Evolutionary conservation across 176 grass and related monocot species (phyloP), one percentile per base, ranked within the genome.

Genomic region (Avena atlantica): DNA sequence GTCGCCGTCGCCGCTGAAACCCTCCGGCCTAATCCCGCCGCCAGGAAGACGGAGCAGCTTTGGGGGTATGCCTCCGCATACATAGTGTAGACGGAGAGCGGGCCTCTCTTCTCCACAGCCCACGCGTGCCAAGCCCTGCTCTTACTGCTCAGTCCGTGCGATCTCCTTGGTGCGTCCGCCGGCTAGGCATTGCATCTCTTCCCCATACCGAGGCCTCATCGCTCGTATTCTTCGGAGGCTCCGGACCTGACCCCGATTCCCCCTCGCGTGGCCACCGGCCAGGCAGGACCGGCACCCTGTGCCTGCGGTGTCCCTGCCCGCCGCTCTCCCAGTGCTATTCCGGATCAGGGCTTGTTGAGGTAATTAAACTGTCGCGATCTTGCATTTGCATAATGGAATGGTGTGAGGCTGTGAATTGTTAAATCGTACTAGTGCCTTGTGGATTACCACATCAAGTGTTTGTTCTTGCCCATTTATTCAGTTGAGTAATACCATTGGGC

Each of bases 1-100:
- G n/a, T 13, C 69, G 71, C 21, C n/a, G 71, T 12, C 70, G 42
- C 44, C n/a, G 44, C 12, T 74, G 71, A 74, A 15, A 15, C 47
- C 44, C 44, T 50, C 72, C 72, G 21, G 21, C 21, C 47, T 47
- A 7, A 51, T 75, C 72, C 21, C 21, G 48, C 45, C 45, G n/a
- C 71, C 44, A 15, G n/a, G 71, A 74, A 25, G 71, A 49, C 6
- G 44, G n/a, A 74, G n/a, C n/a, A 49, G 70, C 70, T 73, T 73
- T 13, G 40, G 40, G 40, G 40, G 40, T 42, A 42, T 42, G 40
- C 40, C 40, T 6, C 40, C 40, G 40, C 40, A 42, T 42, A 42
- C 5, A 34, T 34, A 42, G 40, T 42, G 40, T 42, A 42, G 40
- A 42, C 6, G 40, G 40, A 42, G 68, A 66, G 5, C 25, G 63